Evolutionary conservation across 2,329 filamentous ascomycete genomes (phyloP).

Genomic region (Aciculosporium take): DNA sequence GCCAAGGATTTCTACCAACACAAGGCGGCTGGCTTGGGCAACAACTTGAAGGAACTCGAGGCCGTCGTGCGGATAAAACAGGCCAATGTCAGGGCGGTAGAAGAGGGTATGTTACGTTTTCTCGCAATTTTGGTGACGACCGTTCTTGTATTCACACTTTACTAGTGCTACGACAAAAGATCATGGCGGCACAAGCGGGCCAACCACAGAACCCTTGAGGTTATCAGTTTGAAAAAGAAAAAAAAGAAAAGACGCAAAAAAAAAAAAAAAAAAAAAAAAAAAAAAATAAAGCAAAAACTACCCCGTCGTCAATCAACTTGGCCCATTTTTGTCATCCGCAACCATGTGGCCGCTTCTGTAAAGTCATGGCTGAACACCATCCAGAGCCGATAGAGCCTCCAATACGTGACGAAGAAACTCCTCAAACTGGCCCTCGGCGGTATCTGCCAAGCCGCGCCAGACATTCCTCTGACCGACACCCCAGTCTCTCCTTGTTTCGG

Average conservation of each 20-base stretch:
- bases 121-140: not conserved
- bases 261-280: not conserved
- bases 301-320: not conserved
- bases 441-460: slow-evolving; percentile 17
- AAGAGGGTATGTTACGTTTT: slow-evolving; percentile 52
- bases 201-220: slow-evolving; percentile 1
- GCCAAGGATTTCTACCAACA: slow-evolving; percentile 42
- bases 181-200: not conserved
- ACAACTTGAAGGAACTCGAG: slow-evolving; percentile 43
- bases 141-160: not conserved
- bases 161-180: slow-evolving; percentile 25
- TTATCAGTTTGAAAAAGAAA: not conserved
- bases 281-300: not conserved
- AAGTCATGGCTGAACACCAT: not conserved
- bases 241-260: not conserved
- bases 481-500: slow-evolving; percentile 17
- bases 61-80: slow-evolving; percentile 55
- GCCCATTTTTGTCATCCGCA: not conserved
- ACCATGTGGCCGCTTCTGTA: not conserved
- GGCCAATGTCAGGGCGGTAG: slow-evolving; percentile 69
- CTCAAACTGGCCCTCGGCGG: slow-evolving; percentile 15
- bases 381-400: slow-evolving; percentile 15
- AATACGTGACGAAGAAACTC: slow-evolving; percentile 19
- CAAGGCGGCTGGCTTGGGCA: slow-evolving; percentile 38
- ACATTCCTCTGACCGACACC: slow-evolving; percentile 16